Base-by-base conservation (phyloP, 2,329 filamentous ascomycete species). In the Penicillium sp. region DNA sequence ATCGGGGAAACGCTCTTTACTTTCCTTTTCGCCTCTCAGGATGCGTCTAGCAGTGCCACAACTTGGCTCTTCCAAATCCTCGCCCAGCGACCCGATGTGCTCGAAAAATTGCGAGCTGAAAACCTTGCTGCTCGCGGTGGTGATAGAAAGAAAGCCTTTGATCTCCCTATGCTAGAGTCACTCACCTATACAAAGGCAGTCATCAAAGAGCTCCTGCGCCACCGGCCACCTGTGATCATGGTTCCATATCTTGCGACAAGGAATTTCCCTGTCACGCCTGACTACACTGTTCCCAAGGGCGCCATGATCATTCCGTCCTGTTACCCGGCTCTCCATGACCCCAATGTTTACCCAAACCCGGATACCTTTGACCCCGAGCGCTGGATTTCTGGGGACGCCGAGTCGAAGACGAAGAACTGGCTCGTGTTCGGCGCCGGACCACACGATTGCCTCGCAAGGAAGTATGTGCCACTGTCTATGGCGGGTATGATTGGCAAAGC, bases 401-500 rank as follows among this genome's bases (percentile, higher is more conserved):
- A 74, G 53, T 64, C 67, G 8, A 75, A 79, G 60, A 77, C 71
- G 0, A 78, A 76, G 58, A 80, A 80, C 44, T 80, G 76, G 76
- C 67, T 80, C 1, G 77, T 80, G 0, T 80, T 80, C 55, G 77
- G 77, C 1, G 68, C 76, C 0, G 77, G 77, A 0, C 57, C 77
- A 0, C 77, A 80, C 52, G 74, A 78, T 19, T 80, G 77, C 50
- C 65, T 80, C 1, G 77, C 76, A 0, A 64, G 70, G 39, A 69
- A 65, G 43, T 80, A 79, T 50, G 76, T 80, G 12, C 77, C 74
- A 10, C 65, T 80, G 0, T 71, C 72, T 0, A 75, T 80, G 75
- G 72, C 75, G 0, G 72, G 62, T 2, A 78, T 80, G 75, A 77
- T 80, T 61, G 77, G 77, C 1, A 80, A 78, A 56, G 78, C 77